Conservation (phyloP, 148 eudicot species). For the Vaccinium vitisidaea region DNA sequence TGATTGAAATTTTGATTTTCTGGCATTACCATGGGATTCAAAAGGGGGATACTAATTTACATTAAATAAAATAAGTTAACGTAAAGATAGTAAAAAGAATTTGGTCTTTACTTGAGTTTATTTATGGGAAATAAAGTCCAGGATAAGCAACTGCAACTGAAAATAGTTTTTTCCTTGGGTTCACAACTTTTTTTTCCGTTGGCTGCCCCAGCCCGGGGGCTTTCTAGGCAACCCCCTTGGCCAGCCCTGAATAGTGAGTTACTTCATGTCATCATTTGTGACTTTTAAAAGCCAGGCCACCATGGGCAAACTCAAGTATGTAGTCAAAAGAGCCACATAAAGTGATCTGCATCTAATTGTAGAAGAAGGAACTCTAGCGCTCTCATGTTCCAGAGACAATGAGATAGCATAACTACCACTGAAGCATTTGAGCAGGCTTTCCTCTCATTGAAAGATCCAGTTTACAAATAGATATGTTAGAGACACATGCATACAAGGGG, state of each 20-base stretch:
- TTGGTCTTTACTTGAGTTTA: too few species aligned
- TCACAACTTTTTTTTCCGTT: too few species aligned
- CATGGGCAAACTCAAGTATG: neutral
- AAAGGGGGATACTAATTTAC: too few species aligned
- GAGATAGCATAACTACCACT: neutral
- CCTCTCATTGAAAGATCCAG: neutral
- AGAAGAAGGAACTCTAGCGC: neutral
- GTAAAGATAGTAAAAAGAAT: too few species aligned
- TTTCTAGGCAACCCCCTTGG: too few species aligned
- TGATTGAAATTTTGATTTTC: too few species aligned
- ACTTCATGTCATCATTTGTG: neutral
- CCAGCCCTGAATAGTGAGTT: neutral
- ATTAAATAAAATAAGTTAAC: too few species aligned
- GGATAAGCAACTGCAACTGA: too few species aligned
- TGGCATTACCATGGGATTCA: too few species aligned
- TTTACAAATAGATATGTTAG: neutral
- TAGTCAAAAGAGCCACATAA: neutral
- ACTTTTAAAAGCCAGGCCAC: neutral
- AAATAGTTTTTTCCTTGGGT: too few species aligned
- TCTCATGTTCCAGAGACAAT: neutral
- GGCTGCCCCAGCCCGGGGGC: too few species aligned
- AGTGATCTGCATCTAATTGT: neutral
- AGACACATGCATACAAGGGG: neutral
- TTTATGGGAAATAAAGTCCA: too few species aligned
- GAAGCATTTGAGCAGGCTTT: conserved; percentile 1